Evolutionary conservation across 208 protist species (phyloP).

Genomic region (Crithidia brevicula): DNA sequence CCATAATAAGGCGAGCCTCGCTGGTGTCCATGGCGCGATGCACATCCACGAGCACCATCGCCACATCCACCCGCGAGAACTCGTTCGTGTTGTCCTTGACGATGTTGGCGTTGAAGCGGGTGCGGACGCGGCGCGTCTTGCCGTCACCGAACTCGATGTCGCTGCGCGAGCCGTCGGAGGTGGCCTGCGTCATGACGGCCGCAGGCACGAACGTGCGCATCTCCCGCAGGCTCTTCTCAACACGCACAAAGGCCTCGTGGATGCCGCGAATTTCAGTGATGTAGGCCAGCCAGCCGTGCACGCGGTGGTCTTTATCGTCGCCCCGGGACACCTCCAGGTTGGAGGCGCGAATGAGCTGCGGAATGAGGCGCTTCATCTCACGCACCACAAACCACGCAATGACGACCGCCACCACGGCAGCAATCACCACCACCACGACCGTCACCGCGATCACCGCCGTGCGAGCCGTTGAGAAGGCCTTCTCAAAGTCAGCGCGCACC

Average conservation of each 20-base stretch:
- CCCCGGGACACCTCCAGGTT: constrained; percentile 50
- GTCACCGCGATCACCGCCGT: constrained; percentile 48
- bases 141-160: constrained; percentile 20
- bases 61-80: constrained; percentile 52
- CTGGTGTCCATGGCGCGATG: constrained; percentile 31
- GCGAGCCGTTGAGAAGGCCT: constrained; percentile 45
- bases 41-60: constrained; percentile 64
- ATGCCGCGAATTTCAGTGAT: constrained; percentile 51
- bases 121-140: constrained; percentile 38
- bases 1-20: constrained; percentile 30
- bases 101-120: constrained; percentile 66
- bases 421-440: constrained; percentile 46
- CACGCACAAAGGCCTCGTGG: constrained; percentile 43
- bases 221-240: constrained; percentile 49
- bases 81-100: constrained; percentile 68
- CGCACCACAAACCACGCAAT: constrained; percentile 51
- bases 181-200: constrained; percentile 43
- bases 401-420: constrained; percentile 46
- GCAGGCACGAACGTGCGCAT: constrained; percentile 57
- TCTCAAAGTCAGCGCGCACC: constrained; percentile 59
- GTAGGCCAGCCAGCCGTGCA: constrained; percentile 36
- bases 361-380: constrained; percentile 57
- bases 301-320: constrained; percentile 25
- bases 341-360: constrained; percentile 51
- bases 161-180: constrained; percentile 25